Conservation (phyloP, 2,329 filamentous ascomycete species). For the Trematosphaeria pertusa region DNA sequence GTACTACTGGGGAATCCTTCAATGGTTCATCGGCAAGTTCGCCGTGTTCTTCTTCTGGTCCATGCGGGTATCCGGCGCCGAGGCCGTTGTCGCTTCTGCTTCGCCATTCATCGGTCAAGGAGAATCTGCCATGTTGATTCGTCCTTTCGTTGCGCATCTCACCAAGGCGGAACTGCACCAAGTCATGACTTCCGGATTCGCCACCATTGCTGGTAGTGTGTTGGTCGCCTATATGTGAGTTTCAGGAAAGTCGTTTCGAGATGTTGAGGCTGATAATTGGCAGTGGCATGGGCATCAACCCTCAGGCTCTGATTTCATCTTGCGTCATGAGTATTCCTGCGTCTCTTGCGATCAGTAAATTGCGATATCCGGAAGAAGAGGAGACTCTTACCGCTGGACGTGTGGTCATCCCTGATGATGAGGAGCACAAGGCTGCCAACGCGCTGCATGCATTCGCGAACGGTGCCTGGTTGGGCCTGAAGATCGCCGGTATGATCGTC, state of each 20-base stretch:
- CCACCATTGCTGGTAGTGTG: constrained; percentile 88
- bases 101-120: constrained; percentile 95
- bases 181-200: constrained; percentile 90
- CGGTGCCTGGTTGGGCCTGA: constrained; percentile 84
- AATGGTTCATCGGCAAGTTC: constrained; percentile 90
- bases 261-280: background rate
- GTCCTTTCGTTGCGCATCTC: constrained; percentile 83
- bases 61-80: constrained; percentile 85
- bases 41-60: constrained; percentile 91
- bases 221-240: constrained; percentile 78
- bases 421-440: constrained; percentile 78
- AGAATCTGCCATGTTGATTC: constrained; percentile 91
- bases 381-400: constrained; percentile 83
- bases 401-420: constrained; percentile 80
- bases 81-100: constrained; percentile 91
- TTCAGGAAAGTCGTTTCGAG: background rate
- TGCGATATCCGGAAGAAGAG: constrained; percentile 87
- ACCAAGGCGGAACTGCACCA: constrained; percentile 90
- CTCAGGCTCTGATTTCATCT: constrained; percentile 84
- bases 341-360: constrained; percentile 85
- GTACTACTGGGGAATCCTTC: constrained; percentile 80
- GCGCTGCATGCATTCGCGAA: constrained; percentile 84
- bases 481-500: constrained; percentile 84
- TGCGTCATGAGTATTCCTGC: constrained; percentile 97
- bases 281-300: constrained; percentile 74